Percentiles rank a stretch among this genome's conserved stretches.
Evolutionary conservation across 176 grass and related monocot species (phyloP).

Genomic region (Elymus sibiricus): DNA sequence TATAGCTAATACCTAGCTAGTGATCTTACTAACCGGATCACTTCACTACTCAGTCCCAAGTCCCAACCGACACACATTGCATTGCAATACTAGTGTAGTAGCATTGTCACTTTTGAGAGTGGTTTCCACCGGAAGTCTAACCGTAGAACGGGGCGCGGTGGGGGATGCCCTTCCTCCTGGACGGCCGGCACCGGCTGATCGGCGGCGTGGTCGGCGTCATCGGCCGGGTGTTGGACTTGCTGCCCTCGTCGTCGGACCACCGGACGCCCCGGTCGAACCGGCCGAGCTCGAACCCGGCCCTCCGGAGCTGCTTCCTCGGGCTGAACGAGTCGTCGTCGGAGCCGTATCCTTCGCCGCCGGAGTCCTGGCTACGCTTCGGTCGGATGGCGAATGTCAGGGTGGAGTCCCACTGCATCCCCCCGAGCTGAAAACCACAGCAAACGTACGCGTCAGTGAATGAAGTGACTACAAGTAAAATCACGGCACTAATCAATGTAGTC

Average conservation of each 20-base stretch:
- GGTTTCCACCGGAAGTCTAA: constrained; percentile 24
- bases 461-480: not conserved
- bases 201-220: constrained; percentile 48
- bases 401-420: constrained; percentile 57
- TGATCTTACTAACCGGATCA: constrained; percentile 21
- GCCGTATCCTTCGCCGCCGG: constrained; percentile 32
- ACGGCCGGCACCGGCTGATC: constrained; percentile 54
- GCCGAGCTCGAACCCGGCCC: constrained; percentile 20
- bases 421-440: constrained; percentile 29
- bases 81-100: not conserved
- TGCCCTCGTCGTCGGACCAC: constrained; percentile 53
- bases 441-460: not conserved
- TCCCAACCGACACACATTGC: constrained; percentile 19
- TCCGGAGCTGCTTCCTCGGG: constrained; percentile 47
- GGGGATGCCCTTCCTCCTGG: constrained; percentile 61
- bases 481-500: not conserved
- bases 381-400: constrained; percentile 52
- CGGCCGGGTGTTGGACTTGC: constrained; percentile 31
- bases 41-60: constrained; percentile 16
- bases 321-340: constrained; percentile 51
- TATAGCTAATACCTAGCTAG: constrained; percentile 33
- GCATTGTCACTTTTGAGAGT: not conserved
- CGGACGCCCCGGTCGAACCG: constrained; percentile 43
- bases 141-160: constrained; percentile 59
- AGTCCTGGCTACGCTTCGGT: constrained; percentile 48